These are phyloP conservation scores for Suillus occidentalis DNA, from an alignment of 768 basidiomycete genomes.

Conservation along the genomic window DNA sequence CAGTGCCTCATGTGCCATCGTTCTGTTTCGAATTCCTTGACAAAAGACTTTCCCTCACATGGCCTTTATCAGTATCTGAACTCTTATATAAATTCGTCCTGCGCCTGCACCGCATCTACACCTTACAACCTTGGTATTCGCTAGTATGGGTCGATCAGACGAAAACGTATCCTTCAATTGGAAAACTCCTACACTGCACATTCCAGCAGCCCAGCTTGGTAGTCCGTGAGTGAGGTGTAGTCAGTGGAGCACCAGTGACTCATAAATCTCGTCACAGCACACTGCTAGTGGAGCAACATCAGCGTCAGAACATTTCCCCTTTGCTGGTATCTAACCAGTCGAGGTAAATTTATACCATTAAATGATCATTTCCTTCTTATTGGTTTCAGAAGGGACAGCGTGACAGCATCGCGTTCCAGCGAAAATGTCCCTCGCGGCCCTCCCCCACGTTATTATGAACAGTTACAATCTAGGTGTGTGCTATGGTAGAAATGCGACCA, in stretches of 20 bases:
- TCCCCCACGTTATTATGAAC: not conserved
- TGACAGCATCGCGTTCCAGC: too few relatives aligned
- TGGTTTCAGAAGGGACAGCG: not conserved
- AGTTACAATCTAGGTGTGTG: conserved; percentile 1
- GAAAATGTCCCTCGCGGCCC: not conserved
- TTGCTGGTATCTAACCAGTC: not conserved
- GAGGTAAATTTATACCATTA: not conserved
- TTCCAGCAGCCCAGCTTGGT: not conserved
- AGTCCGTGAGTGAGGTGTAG: not conserved
- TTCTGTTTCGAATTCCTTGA: not conserved
- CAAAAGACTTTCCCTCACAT: not conserved
- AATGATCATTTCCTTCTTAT: not conserved
- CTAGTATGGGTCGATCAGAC: not conserved
- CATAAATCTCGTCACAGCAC: not conserved
- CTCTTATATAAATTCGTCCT: not conserved
- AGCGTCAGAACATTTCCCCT: not conserved
- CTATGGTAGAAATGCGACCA: not conserved
- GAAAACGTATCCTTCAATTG: not conserved
- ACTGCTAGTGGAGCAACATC: not conserved
- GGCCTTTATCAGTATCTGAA: not conserved
- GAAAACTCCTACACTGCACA: not conserved
- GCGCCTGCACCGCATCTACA: too few relatives aligned
- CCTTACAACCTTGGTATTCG: not conserved
- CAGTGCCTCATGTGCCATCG: not conserved
- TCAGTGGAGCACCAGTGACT: not conserved